These are phyloP conservation scores for Tylopilus felleus DNA, from an alignment of 768 basidiomycete genomes.

Conservation along the genomic window DNA sequence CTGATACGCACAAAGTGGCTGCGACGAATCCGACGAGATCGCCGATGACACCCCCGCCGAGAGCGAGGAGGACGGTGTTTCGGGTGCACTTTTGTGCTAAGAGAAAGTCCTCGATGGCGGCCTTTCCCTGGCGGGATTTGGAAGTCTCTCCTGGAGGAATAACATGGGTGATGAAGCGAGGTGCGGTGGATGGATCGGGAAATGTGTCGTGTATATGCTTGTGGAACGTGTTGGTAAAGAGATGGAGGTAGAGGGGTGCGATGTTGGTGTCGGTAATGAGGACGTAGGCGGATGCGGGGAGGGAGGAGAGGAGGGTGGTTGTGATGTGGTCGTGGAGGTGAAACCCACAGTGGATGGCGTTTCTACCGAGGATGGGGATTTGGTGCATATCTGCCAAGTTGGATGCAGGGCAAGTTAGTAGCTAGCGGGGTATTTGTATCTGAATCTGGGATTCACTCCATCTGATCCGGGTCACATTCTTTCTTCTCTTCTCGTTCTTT, in stretches of 20 bases:
- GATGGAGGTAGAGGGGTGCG: slow-evolving; percentile 67
- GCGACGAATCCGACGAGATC: slow-evolving; percentile 96
- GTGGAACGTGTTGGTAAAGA: slow-evolving; percentile 65
- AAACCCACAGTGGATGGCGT: slow-evolving; percentile 92
- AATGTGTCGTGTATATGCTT: slow-evolving; percentile 28
- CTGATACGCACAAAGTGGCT: slow-evolving; percentile 78
- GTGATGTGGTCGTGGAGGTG: slow-evolving; percentile 88
- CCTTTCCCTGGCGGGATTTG: slow-evolving; percentile 90
- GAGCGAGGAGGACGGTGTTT: slow-evolving; percentile 88
- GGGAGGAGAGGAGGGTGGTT: slow-evolving; percentile 60
- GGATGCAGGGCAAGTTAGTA: too few relatives aligned
- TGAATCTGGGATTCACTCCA: too few relatives aligned
- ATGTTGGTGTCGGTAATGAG: slow-evolving; percentile 92
- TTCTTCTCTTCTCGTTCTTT: neutral
- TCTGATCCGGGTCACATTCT: neutral
- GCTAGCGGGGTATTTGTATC: too few relatives aligned
- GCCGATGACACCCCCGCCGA: slow-evolving; percentile 97
- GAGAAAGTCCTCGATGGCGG: slow-evolving; percentile 90
- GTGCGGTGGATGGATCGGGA: slow-evolving; percentile 30
- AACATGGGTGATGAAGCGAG: slow-evolving; percentile 73
- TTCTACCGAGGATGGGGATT: slow-evolving; percentile 80
- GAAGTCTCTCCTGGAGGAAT: slow-evolving; percentile 91
- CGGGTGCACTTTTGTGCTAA: slow-evolving; percentile 85
- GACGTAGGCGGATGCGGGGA: slow-evolving; percentile 84
- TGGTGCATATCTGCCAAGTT: slow-evolving; percentile 39